A percentile compares a stretch with the other conserved stretches of the same genome.
Evolutionary conservation across 2,329 filamentous ascomycete genomes (phyloP).

Genomic region (Fonsecaea multimorphosa): DNA sequence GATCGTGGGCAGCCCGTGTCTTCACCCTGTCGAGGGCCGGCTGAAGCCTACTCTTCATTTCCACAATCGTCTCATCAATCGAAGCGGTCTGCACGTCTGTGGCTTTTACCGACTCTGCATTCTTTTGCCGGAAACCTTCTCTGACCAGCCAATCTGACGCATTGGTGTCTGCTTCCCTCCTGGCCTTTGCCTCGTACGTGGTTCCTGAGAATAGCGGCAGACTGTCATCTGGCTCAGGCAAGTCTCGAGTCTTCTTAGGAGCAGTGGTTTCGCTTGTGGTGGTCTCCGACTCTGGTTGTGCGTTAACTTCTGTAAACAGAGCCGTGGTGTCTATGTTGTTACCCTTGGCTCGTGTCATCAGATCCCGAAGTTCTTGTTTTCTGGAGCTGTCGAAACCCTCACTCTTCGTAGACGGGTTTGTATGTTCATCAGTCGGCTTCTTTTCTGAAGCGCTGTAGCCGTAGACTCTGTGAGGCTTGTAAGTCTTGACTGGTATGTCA

Average conservation of each 20-base stretch:
- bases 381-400: slow-evolving; percentile 27
- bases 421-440: not conserved
- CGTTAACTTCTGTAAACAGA: slow-evolving; percentile 28
- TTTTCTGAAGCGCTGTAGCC: slow-evolving; percentile 31
- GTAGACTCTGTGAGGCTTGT: slow-evolving; percentile 35
- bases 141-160: slow-evolving; percentile 31
- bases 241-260: slow-evolving; percentile 20
- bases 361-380: slow-evolving; percentile 29
- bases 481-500: slow-evolving; percentile 39
- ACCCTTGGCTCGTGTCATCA: slow-evolving; percentile 33
- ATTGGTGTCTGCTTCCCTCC: not conserved
- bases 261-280: slow-evolving; percentile 2
- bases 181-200: slow-evolving; percentile 32
- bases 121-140: slow-evolving; percentile 32
- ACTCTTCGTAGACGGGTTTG: not conserved
- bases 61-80: slow-evolving; percentile 3
- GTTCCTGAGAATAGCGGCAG: slow-evolving; percentile 40
- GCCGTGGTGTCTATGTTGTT: slow-evolving; percentile 39
- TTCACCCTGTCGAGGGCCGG: slow-evolving; percentile 34
- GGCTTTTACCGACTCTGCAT: not conserved
- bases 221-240: slow-evolving; percentile 31
- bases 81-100: not conserved
- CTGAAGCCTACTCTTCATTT: slow-evolving; percentile 21
- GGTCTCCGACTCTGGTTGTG: not conserved
- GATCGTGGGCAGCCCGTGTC: not conserved